A percentile compares a stretch with the other conserved stretches of the same genome.
These are phyloP conservation scores for Penicillium sp. DNA, from an alignment of 2,329 filamentous ascomycete genomes.

Conservation along the genomic window DNA sequence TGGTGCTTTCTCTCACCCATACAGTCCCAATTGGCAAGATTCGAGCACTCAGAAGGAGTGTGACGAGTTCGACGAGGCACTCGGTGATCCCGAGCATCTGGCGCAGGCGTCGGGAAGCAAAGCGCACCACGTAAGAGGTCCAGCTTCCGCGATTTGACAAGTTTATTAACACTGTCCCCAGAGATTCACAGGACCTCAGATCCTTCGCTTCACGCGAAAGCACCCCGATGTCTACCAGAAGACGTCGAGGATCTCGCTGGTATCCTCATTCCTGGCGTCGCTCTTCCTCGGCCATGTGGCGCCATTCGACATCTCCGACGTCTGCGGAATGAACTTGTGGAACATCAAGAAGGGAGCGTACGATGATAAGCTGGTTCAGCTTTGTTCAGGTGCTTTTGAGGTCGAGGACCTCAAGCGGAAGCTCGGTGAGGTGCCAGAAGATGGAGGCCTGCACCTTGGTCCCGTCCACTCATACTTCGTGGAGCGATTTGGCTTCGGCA, in stretches of 20 bases:
- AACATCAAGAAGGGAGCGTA: conserved; percentile 75
- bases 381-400: conserved; percentile 68
- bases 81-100: conserved; percentile 68
- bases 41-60: conserved; percentile 91
- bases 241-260: conserved; percentile 84
- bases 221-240: conserved; percentile 78
- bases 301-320: conserved; percentile 90
- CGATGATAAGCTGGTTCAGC: conserved; percentile 71
- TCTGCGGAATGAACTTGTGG: conserved; percentile 96
- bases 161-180: conserved; percentile 36
- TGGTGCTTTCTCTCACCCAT: conserved; percentile 76
- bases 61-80: conserved; percentile 75
- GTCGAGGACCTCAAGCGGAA: conserved; percentile 70
- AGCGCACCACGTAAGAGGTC: conserved; percentile 79
- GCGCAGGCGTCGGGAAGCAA: conserved; percentile 85
- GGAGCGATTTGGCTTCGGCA: conserved; percentile 72
- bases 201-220: conserved; percentile 80
- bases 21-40: conserved; percentile 97
- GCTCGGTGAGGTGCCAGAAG: conserved; percentile 75
- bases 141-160: background rate
- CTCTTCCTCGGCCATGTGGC: conserved; percentile 83
- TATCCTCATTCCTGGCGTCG: conserved; percentile 93
- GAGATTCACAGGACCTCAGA: conserved; percentile 97
- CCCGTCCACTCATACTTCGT: conserved; percentile 77
- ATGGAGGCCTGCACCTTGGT: conserved; percentile 80